These are phyloP conservation scores for Aspergillus nomiae DNA, from an alignment of 2,329 filamentous ascomycete species.

Conservation along the genomic window DNA sequence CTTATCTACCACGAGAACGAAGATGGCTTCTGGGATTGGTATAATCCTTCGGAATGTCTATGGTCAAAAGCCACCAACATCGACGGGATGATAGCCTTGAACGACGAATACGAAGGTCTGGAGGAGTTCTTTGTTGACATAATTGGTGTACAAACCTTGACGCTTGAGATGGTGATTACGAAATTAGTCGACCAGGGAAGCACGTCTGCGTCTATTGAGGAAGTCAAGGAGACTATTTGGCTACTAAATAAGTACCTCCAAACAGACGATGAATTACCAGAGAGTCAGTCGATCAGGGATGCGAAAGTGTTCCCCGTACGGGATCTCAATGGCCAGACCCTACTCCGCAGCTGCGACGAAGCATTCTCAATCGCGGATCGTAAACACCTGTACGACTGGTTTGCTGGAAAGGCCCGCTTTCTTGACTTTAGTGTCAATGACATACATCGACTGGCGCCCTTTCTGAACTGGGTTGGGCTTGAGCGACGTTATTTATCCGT, in stretches of 20 bases:
- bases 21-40: background rate
- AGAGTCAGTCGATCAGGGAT: background rate
- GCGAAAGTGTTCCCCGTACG: slow-evolving; percentile 11
- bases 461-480: slow-evolving; percentile 9
- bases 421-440: slow-evolving; percentile 13
- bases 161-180: slow-evolving; percentile 14
- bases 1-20: slow-evolving; percentile 6
- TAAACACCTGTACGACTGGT: slow-evolving; percentile 10
- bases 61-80: slow-evolving; percentile 16
- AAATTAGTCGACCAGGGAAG: slow-evolving; percentile 11
- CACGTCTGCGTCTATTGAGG: background rate
- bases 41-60: slow-evolving; percentile 7
- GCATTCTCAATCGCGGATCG: slow-evolving; percentile 14
- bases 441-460: slow-evolving; percentile 9
- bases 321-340: slow-evolving; percentile 5
- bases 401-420: slow-evolving; percentile 6
- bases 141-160: slow-evolving; percentile 10
- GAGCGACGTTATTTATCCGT: slow-evolving; percentile 11
- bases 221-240: slow-evolving; percentile 14
- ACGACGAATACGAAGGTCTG: slow-evolving; percentile 11
- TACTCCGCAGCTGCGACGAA: slow-evolving; percentile 3
- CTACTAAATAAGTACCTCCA: slow-evolving; percentile 12
- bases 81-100: slow-evolving; percentile 10
- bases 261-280: background rate
- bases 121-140: slow-evolving; percentile 8